A percentile compares a stretch with the other conserved stretches of the same genome.
These are phyloP conservation scores for Paramyrothecium sp. DNA, from an alignment of 2,329 filamentous ascomycete genomes.

Conservation along the genomic window DNA sequence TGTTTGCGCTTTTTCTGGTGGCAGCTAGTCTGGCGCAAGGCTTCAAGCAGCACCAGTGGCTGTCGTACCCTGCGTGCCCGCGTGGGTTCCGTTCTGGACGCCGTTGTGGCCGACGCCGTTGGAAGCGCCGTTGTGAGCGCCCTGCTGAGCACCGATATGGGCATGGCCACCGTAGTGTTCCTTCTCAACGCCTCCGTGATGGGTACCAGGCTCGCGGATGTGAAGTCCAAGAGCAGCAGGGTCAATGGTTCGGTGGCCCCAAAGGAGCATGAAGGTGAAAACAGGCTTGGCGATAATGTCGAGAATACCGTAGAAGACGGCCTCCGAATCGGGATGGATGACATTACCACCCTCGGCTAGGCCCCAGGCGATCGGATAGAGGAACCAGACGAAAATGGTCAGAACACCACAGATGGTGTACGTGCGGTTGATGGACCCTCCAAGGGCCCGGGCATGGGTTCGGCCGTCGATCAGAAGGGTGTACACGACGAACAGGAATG, in stretches of 20 bases:
- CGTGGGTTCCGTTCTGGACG: background rate
- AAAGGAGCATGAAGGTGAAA: conserved; percentile 60
- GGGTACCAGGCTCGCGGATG: conserved; percentile 22
- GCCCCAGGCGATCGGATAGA: conserved; percentile 54
- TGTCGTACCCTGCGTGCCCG: background rate
- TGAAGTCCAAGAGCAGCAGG: conserved; percentile 53
- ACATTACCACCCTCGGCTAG: conserved; percentile 51
- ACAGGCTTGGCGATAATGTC: conserved; percentile 64
- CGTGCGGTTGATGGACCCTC: conserved; percentile 47
- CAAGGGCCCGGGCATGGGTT: conserved; percentile 52
- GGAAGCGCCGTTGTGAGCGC: background rate
- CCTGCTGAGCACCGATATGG: conserved; percentile 1
- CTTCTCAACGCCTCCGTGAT: conserved; percentile 1
- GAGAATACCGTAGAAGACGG: conserved; percentile 66
- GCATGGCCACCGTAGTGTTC: conserved; percentile 5
- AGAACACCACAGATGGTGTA: conserved; percentile 57
- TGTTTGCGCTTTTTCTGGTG: background rate
- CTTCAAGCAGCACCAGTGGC: background rate
- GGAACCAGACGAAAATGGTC: conserved; percentile 55
- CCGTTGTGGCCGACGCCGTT: background rate
- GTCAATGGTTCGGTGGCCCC: conserved; percentile 62
- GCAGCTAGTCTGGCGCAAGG: background rate
- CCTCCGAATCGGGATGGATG: conserved; percentile 62
- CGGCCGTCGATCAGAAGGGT: conserved; percentile 38
- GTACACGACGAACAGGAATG: conserved; percentile 43